Evolutionary conservation across 768 basidiomycete genomes (phyloP), one percentile per base, ranked within the genome.

Genomic region (Boletus sp.): DNA sequence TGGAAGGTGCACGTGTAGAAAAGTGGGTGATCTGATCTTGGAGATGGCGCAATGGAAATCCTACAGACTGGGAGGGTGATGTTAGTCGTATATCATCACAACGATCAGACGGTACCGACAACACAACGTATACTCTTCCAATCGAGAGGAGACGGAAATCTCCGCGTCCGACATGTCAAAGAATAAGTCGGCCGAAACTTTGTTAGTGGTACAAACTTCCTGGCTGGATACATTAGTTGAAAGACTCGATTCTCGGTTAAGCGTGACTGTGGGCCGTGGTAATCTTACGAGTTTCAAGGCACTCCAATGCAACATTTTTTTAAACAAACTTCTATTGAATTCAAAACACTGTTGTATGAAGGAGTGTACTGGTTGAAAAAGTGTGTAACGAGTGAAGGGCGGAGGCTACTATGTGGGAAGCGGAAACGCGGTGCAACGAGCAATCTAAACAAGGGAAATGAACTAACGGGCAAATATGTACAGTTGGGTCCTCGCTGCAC

Each of bases 291-390:
- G 10, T 33, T 24, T 37, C 40, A n/a, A n/a, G n/a, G n/a, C n/a
- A n/a, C n/a, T n/a, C 17, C 12, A 12, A 46, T 7, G 46, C 20
- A 4, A 14, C 18, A 33, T 20, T 14, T 56, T n/a, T 41, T 20
- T 14, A 39, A 55, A 65, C 59, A 61, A 54, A 60, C 20, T 53
- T 71, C 60, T 71, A 71, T 62, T 62, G 58, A 56, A 63, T 54
- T 66, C 58, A 58, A 58, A 66, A 61, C 56, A 62, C 54, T 39
- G 20, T 56, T 28, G 50, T 55, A 28, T 29, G 6, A 63, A 65
- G 36, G 72, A 73, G 60, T 64, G 70, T 73, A 64, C 62, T 54
- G 51, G 57, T 69, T 62, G 44, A 53, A 50, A 55, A 58, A 49
- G 37, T 48, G 63, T 65, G 39, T 65, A 71, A 67, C 18, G 67